A percentile compares a stretch with the other conserved stretches of the same genome.
phyloP scores from a whole-genome alignment of 371 early-diverging fungal species.

The Mortierella sp. region DNA sequence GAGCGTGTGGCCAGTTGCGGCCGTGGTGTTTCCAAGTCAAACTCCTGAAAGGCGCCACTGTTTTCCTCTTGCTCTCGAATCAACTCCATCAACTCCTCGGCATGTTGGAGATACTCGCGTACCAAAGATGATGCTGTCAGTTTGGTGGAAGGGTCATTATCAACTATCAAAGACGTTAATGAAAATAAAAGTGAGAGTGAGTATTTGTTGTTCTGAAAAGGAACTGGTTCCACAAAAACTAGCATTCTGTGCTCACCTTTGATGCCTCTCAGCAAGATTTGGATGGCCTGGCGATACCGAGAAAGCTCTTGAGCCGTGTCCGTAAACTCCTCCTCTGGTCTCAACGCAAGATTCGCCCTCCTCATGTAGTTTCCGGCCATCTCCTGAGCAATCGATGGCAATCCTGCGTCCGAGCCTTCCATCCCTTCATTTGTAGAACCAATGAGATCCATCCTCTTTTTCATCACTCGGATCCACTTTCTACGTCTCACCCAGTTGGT shows the following conservation, averaged over 20 bases:
- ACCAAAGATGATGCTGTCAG: conserved; percentile 65
- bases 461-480: conserved; percentile 85
- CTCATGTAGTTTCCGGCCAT: conserved; percentile 59
- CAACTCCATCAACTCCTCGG: conserved; percentile 57
- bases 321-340: conserved; percentile 40
- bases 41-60: conserved; percentile 30
- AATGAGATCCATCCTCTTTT: conserved; percentile 69
- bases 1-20: conserved; percentile 24
- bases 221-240: background rate
- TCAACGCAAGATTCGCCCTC: conserved; percentile 51
- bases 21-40: conserved; percentile 43
- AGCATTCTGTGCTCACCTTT: conserved; percentile 62
- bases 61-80: conserved; percentile 14
- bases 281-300: conserved; percentile 71
- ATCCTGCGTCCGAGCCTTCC: background rate
- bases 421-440: background rate
- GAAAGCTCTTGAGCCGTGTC: conserved; percentile 59
- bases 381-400: conserved; percentile 22
- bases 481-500: conserved; percentile 79
- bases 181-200: background rate
- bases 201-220: background rate
- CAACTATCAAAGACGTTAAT: conserved; percentile 59
- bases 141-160: conserved; percentile 67
- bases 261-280: conserved; percentile 70
- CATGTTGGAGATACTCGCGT: conserved; percentile 62